Evolutionary conservation across 78 protist species (phyloP).

Genomic region (Dictyostelium discoideum): DNA sequence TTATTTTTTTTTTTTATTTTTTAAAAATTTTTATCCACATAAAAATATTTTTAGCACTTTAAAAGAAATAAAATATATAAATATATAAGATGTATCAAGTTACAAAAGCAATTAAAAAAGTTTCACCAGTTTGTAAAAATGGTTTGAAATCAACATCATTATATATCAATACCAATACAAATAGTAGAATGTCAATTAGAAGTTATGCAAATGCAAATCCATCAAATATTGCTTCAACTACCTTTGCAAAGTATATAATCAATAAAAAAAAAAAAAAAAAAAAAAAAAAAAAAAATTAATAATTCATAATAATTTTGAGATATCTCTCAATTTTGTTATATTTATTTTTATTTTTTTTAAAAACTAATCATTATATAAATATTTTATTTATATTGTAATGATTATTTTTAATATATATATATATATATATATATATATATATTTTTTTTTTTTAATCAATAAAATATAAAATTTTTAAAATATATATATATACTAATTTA

Average conservation of each 20-base stretch:
- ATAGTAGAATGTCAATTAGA: not conserved
- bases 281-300: not conserved
- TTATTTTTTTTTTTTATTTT: not conserved
- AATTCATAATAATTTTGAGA: not conserved
- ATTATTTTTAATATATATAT: no score
- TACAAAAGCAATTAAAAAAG: not conserved
- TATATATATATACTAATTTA: not conserved
- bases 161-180: not conserved
- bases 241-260: constrained; percentile 27
- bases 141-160: not conserved
- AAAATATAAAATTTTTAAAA: no score
- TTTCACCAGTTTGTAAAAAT: constrained; percentile 6
- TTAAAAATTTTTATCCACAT: not conserved
- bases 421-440: no score
- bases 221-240: constrained; percentile 3
- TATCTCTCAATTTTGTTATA: not conserved
- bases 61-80: not conserved
- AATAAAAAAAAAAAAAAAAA: not conserved
- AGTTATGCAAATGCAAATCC: not conserved
- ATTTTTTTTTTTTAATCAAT: no score
- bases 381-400: no score
- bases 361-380: not conserved
- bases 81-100: not conserved
- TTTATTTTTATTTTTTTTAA: no score
- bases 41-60: not conserved